Conservation (phyloP, 371 early-diverging fungal species). For the Mucor mucedo region DNA sequence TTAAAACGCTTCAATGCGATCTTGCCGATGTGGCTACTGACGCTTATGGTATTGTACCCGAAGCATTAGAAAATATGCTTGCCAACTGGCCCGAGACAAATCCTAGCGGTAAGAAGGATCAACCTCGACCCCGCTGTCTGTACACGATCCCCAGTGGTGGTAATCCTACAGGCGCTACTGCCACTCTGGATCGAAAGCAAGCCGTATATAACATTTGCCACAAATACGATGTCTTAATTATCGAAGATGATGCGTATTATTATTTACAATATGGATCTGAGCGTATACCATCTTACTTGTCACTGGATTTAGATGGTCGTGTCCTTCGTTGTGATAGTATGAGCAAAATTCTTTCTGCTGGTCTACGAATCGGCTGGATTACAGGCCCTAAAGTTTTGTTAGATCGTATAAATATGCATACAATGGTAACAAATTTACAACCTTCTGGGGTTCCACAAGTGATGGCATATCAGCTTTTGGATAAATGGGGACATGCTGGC, state of each 20-base stretch:
- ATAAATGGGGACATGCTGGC: constrained; percentile 67
- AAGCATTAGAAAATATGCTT: constrained; percentile 53
- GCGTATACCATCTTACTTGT: constrained; percentile 70
- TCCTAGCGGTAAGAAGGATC: constrained; percentile 37
- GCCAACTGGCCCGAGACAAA: constrained; percentile 50
- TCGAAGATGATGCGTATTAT: constrained; percentile 87
- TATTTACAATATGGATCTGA: constrained; percentile 57
- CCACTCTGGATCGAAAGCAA: constrained; percentile 64
- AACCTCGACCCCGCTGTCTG: constrained; percentile 47
- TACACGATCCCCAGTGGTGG: constrained; percentile 72
- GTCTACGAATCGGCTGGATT: constrained; percentile 81
- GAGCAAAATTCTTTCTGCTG: constrained; percentile 81
- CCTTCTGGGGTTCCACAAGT: constrained; percentile 80
- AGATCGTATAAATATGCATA: constrained; percentile 74
- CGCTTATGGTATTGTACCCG: constrained; percentile 57
- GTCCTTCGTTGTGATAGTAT: constrained; percentile 86
- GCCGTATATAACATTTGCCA: constrained; percentile 64
- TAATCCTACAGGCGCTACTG: constrained; percentile 76
- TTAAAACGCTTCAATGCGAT: constrained; percentile 68
- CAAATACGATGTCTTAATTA: constrained; percentile 65
- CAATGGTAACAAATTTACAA: constrained; percentile 74
- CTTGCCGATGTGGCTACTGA: constrained; percentile 67
- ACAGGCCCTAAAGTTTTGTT: constrained; percentile 74
- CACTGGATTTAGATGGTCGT: constrained; percentile 78
- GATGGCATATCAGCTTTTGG: constrained; percentile 62